Conservation (phyloP, 176 grass and related monocot species). For the Musa itinerans region DNA sequence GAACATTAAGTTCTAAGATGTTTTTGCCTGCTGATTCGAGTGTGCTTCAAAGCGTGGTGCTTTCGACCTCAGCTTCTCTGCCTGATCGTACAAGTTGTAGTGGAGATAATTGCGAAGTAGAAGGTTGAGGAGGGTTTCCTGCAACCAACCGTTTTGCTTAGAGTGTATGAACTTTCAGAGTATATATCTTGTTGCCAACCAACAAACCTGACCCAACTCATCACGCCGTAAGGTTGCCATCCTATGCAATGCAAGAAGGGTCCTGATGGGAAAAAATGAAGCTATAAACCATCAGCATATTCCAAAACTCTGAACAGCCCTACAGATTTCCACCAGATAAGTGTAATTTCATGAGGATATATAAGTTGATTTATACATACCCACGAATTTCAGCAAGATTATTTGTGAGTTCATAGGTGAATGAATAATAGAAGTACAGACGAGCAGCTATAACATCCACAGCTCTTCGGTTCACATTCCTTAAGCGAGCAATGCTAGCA, state of each 20-base stretch:
- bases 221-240: slow-evolving; percentile 74
- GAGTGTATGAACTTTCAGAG: background rate
- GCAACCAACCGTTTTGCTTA: slow-evolving; percentile 7
- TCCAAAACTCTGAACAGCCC: background rate
- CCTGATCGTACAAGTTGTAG: slow-evolving; percentile 85
- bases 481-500: slow-evolving; percentile 60
- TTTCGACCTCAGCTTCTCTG: slow-evolving; percentile 91
- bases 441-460: slow-evolving; percentile 71
- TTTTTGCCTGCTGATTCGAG: slow-evolving; percentile 71
- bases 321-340: background rate
- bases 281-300: background rate
- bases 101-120: slow-evolving; percentile 98
- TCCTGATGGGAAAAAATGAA: slow-evolving; percentile 32
- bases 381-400: slow-evolving; percentile 79
- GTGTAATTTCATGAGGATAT: background rate
- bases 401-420: slow-evolving; percentile 60
- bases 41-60: slow-evolving; percentile 90
- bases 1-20: background rate
- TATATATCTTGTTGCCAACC: background rate
- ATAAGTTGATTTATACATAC: slow-evolving; percentile 30
- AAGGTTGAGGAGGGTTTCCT: slow-evolving; percentile 91
- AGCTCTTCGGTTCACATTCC: slow-evolving; percentile 80
- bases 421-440: slow-evolving; percentile 69
- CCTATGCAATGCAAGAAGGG: slow-evolving; percentile 57
- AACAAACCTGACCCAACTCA: slow-evolving; percentile 83